Evolutionary conservation across 1,284 basidiomycete genomes (phyloP).

Genomic region (Papiliotrema terrestris): DNA sequence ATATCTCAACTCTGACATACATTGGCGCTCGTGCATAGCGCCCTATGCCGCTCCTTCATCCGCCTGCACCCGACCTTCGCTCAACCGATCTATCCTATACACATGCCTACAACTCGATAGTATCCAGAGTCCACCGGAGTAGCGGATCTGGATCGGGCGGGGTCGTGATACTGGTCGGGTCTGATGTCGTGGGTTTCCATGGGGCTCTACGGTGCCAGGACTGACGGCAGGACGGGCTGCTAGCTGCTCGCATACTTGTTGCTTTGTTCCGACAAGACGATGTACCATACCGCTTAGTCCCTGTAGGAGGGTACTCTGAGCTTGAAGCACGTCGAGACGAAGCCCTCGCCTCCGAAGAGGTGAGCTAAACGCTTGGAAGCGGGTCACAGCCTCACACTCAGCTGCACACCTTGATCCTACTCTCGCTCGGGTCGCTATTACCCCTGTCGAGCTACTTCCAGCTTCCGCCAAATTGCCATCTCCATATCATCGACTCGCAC

Average conservation of each 20-base stretch:
- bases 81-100: slow-evolving; percentile 56
- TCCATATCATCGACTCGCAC: slow-evolving; percentile 93
- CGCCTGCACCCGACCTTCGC: slow-evolving; percentile 40
- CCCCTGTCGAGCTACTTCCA: slow-evolving; percentile 64
- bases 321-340: slow-evolving; percentile 66
- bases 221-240: slow-evolving; percentile 35
- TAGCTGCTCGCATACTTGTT: slow-evolving; percentile 66
- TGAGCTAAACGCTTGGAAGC: background rate
- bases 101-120: slow-evolving; percentile 74
- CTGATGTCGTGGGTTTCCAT: slow-evolving; percentile 37
- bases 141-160: slow-evolving; percentile 36
- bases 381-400: slow-evolving; percentile 44
- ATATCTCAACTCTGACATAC: too few species aligned
- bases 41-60: slow-evolving; percentile 47
- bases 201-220: slow-evolving; percentile 5
- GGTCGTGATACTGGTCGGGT: slow-evolving; percentile 45
- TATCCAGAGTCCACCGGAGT: slow-evolving; percentile 56
- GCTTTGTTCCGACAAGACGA: slow-evolving; percentile 90
- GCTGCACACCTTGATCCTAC: slow-evolving; percentile 84
- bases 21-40: too few species aligned
- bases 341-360: slow-evolving; percentile 62
- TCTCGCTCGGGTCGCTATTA: slow-evolving; percentile 88
- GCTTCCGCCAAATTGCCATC: slow-evolving; percentile 53
- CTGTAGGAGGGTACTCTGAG: slow-evolving; percentile 81
- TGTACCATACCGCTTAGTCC: slow-evolving; percentile 82